Base-by-base conservation (phyloP, 148 eudicot genomes). In the Cornus suecica region DNA sequence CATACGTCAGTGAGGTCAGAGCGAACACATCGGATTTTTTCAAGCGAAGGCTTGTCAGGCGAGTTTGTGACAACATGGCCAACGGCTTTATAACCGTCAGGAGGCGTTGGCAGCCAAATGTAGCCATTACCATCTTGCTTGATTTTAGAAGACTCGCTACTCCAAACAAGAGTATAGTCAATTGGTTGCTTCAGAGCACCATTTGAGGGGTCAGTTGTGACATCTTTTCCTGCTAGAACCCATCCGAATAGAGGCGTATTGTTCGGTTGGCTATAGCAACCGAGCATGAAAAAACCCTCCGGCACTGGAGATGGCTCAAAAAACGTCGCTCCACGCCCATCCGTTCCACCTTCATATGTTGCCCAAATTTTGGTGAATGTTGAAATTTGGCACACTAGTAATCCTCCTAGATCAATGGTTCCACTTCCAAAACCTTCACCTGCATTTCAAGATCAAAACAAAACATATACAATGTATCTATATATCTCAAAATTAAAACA, bases 71-170 rank as follows among this genome's bases (percentile, higher is more conserved):
- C 75, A 7, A 78, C 60, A 30, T 74, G 76, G 6, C 84, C 84
- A 56, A 66, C 70, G 11, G 81, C 65, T 27, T 74, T 78, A 45
- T 82, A 82, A 22, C 84, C 84, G 10, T 70, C 71, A 20, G 84
- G 84, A n/a, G 84, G 76, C 2, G 20, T 82, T 64, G 84, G 84
- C 14, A 78, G 78, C 84, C 84, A 82, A 22, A 82, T 69, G 41
- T 82, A 82, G 0, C 84, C 84, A 65, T 70, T 71, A 1, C 70
- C 78, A 52, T 75, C 78, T 74, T 54, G 37, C 51, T 74, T 74
- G 29, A 28, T 66, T 23, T 81, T 82, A 29, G 66, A 37, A n/a
- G 81, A 69, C 51, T 78, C 41, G 1, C 81, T 82, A 24, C 71
- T 82, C 71, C 69, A 78, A 13, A 70, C 68, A 70, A 78, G 81